phyloP scores from a whole-genome alignment of 371 early-diverging fungal genomes.

The Lichtheimia hyalospora region DNA sequence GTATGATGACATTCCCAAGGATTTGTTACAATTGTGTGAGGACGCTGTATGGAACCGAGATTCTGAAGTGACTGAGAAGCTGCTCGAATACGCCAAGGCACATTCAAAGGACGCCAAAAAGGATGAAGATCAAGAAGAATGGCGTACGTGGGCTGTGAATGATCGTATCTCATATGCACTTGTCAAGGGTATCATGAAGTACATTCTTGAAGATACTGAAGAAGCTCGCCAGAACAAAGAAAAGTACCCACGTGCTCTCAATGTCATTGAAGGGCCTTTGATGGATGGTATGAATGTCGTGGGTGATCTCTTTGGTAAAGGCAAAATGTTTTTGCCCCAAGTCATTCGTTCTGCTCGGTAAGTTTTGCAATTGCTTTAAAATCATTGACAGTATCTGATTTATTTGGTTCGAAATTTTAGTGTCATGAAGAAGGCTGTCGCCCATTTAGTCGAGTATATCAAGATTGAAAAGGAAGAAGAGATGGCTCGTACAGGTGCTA shows the following conservation, averaged over 20 bases:
- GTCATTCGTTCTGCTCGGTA: constrained; percentile 91
- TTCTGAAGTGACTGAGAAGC: constrained; percentile 88
- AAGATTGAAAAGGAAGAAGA: constrained; percentile 79
- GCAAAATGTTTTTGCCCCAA: constrained; percentile 97
- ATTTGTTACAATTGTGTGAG: constrained; percentile 87
- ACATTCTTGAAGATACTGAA: constrained; percentile 90
- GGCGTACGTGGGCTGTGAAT: constrained; percentile 78
- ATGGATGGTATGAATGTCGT: constrained; percentile 94
- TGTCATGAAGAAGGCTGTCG: constrained; percentile 94
- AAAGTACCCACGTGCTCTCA: constrained; percentile 81
- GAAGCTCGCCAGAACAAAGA: constrained; percentile 75
- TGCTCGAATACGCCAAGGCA: constrained; percentile 84
- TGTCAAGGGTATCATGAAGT: constrained; percentile 91
- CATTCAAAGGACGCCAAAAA: constrained; percentile 75
- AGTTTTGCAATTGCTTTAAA: not conserved
- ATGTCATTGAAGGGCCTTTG: constrained; percentile 94
- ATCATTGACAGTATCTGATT: not conserved
- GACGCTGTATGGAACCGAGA: constrained; percentile 90
- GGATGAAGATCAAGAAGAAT: constrained; percentile 81
- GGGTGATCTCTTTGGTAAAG: constrained; percentile 89
- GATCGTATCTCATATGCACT: constrained; percentile 79
- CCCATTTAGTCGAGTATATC: constrained; percentile 91
- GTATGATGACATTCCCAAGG: constrained; percentile 93
- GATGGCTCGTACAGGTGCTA: constrained; percentile 47
- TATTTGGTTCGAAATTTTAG: constrained; percentile 7